Base-by-base conservation (phyloP, 768 basidiomycete genomes). In the Boletus pseudo-olivaceus region DNA sequence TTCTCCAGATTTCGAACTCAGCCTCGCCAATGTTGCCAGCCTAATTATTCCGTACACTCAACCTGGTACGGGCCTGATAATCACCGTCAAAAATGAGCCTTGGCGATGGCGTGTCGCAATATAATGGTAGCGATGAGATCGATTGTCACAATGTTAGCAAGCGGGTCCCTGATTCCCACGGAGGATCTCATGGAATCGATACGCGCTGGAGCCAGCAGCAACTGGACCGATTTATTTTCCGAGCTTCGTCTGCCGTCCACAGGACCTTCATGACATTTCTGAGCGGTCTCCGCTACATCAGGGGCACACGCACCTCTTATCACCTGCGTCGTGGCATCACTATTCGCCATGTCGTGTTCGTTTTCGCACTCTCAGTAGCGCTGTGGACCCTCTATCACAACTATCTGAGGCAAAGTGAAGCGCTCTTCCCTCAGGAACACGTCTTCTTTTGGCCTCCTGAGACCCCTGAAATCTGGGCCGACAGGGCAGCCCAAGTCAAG, bases 401-500 rank as follows among this genome's bases (percentile, higher is more conserved):
- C 42, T 57, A 61, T 39, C 20, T 49, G 7, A 14, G 9, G n/a
- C 23, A 27, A 1, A 41, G 12, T 3, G 52, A 43, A 6, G 5
- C 27, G 0, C 41, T 51, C 12, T 53, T 59, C 23, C 53, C 39
- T 5, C 54, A 41, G 43, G 68, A 67, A 50, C 49, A 51, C 1
- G 39, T 49, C 46, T 48, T 58, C 8, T 50, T 57, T 26, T 69
- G 68, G 65, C 52, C 60, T 1, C 37, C 56, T 4, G 70, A 65
- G 14, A 63, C 75, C 7, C 64, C 74, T 1, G 59, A 67, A 5
- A 64, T 72, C 2, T 88, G 87, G 85, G 70, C 72, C 15, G 68
- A 71, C 12, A 72, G 82, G 32, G 84, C 87, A 0, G 67, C 71
- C 7, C 72, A 77, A 49, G 87, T 90, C 29, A 84, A 79, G 64